phyloP scores from a whole-genome alignment of 768 basidiomycete genomes.

The Boletus tylopilopsis region DNA sequence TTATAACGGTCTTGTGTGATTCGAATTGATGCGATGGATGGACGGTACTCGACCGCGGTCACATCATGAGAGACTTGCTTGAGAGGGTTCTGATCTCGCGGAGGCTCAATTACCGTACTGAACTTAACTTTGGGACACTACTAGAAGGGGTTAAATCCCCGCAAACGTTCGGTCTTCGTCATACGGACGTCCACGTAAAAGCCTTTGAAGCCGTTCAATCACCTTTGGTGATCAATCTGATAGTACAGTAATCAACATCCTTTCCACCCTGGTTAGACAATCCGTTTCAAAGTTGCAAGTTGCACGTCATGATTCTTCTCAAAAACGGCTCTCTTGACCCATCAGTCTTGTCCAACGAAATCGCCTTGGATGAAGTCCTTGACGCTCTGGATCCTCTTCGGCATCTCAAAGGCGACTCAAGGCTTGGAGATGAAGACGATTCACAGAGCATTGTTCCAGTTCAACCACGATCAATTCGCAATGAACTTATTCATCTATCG shows the following conservation, averaged over 20 bases:
- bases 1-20: constrained; percentile 2
- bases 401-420: constrained; percentile 48
- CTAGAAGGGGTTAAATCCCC: no score
- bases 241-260: not conserved
- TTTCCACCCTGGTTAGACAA: not conserved
- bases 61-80: no score
- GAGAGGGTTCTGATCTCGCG: no score
- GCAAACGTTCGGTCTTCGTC: no score
- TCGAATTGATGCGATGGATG: constrained; percentile 5
- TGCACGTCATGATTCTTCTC: constrained; percentile 5
- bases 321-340: constrained; percentile 6
- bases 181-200: no score
- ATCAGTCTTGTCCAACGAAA: constrained; percentile 23
- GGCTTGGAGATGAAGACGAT: constrained; percentile 20
- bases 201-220: no score
- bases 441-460: constrained; percentile 43
- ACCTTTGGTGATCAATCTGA: no score
- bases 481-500: constrained; percentile 46
- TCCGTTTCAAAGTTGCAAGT: not conserved
- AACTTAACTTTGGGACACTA: no score
- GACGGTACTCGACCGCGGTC: no score
- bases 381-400: constrained; percentile 58
- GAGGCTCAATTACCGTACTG: no score
- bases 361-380: constrained; percentile 51
- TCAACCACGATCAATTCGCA: constrained; percentile 49